A percentile compares a stretch with the other conserved stretches of the same genome.
Conservation (phyloP, 2,329 filamentous ascomycete species). For the Clarireedia hainanense region DNA sequence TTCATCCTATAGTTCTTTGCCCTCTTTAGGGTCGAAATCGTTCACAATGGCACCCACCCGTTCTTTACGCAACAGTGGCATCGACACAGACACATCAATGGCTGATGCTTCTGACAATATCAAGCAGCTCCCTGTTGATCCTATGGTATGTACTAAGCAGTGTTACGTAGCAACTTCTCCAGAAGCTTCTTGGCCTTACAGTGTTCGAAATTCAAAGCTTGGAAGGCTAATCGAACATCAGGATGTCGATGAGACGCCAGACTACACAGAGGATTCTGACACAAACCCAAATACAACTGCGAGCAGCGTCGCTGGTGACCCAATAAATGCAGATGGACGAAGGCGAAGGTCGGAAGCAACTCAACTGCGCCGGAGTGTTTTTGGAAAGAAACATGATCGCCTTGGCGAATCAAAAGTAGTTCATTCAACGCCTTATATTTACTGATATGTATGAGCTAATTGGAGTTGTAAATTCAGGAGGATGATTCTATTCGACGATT, state of each 20-base stretch:
- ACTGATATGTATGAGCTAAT: not conserved
- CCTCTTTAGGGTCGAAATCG: conserved; percentile 21
- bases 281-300: conserved; percentile 63
- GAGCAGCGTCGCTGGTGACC: conserved; percentile 79
- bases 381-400: conserved; percentile 90
- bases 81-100: conserved; percentile 48
- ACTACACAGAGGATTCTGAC: conserved; percentile 60
- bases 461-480: conserved; percentile 49
- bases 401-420: conserved; percentile 84
- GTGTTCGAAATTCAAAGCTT: not conserved
- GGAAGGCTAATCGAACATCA: conserved; percentile 23
- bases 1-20: conserved; percentile 7
- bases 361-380: conserved; percentile 82
- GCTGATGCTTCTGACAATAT: conserved; percentile 44
- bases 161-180: not conserved
- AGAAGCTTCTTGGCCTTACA: too few relatives aligned
- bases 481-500: conserved; percentile 93
- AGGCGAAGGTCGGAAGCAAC: conserved; percentile 82
- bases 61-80: conserved; percentile 43
- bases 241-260: conserved; percentile 59
- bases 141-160: conserved; percentile 25
- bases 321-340: conserved; percentile 60
- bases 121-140: conserved; percentile 26
- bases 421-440: not conserved
- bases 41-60: conserved; percentile 46